phyloP scores from a whole-genome alignment of 768 basidiomycete genomes.

The Chlorophyllum brunneum region DNA sequence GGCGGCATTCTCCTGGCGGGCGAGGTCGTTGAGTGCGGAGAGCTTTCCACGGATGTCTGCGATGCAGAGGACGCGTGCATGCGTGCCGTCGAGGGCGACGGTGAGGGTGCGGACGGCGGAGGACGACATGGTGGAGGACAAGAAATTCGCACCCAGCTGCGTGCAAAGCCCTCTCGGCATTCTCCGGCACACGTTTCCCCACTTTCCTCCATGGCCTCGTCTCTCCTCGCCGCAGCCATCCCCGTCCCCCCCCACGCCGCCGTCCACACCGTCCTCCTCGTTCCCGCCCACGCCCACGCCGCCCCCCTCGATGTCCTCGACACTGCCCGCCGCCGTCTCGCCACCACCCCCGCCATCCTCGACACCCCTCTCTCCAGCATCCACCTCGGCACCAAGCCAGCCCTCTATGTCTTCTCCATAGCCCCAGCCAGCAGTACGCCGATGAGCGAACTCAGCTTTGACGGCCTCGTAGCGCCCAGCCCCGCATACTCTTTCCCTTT shows the following conservation, averaged over 20 bases:
- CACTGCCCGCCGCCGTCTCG: conserved; percentile 45
- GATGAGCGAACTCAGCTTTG: conserved; percentile 39
- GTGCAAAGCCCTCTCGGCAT: conserved; percentile 19
- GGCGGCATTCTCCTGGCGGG: conserved; percentile 81
- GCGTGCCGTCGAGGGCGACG: conserved; percentile 72
- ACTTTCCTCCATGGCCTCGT: conserved; percentile 1
- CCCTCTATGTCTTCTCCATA: conserved; percentile 58
- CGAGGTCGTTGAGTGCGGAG: conserved; percentile 86
- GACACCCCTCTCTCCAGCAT: conserved; percentile 51
- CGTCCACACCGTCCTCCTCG: conserved; percentile 45
- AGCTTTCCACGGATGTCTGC: conserved; percentile 91
- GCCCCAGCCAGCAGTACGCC: conserved; percentile 22
- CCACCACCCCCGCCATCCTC: conserved; percentile 38
- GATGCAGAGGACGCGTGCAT: conserved; percentile 88
- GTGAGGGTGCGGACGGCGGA: conserved; percentile 75
- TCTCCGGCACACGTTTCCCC: conserved; percentile 14
- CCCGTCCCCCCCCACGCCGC: conserved; percentile 37
- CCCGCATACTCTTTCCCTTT: conserved; percentile 4
- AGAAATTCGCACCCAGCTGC: conserved; percentile 1
- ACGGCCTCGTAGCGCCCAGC: conserved; percentile 34
- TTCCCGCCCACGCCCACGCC: conserved; percentile 16
- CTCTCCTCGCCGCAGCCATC: conserved; percentile 24
- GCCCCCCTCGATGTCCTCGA: conserved; percentile 43
- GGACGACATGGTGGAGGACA: conserved; percentile 53
- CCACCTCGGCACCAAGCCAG: conserved; percentile 38